Evolutionary conservation across 2,329 filamentous ascomycete genomes (phyloP), one percentile per base, ranked within the genome.

Genomic region (Chrysoporthe cubensis): DNA sequence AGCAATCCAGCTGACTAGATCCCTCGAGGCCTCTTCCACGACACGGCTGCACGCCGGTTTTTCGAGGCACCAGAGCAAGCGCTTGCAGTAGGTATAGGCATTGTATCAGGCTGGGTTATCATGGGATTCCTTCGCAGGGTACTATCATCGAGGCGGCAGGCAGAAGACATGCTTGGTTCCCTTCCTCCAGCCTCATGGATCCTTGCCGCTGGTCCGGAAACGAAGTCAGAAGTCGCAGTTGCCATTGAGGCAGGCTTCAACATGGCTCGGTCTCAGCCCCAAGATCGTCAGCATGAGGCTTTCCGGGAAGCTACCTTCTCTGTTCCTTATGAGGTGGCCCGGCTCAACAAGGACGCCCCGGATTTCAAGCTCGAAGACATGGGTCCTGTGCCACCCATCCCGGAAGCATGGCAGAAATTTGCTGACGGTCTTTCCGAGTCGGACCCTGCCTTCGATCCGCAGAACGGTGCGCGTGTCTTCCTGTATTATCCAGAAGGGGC

Each of bases 251-350:
- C 60, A 18, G 54, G 44, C 16, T 67, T 67, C 44, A 32, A 57
- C 16, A 52, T 67, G 43, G 65, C 65, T 3, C 21, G 54, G 7
- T 16, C 37, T 16, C 4, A 14, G 11, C 52, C 65, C 11, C 5
- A 1, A n/a, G 48, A 16, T 2, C 21, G 7, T 8, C 65, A 57
- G 16, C 34, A 60, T 6, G 42, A 64, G 13, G 44, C 54, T 1
- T 44, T 59, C 7, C 21, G 60, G 4, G 60, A 64, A 18, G 65
- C 54, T 26, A 64, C 52, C 61, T 67, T 64, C 60, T 34, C 37
- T 8, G 42, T 67, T 11, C 65, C 65, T 13, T 16, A 58, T 8
- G 65, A 67, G 60, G 14, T 64, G 2, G 60, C 61, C 60, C 62
- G 60, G 9, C 60, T 67, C 60, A 67, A 52, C 34, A 37, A 21